Evolutionary conservation across 2,329 filamentous ascomycete genomes (phyloP).

Genomic region (Trichoderma aggressivum): DNA sequence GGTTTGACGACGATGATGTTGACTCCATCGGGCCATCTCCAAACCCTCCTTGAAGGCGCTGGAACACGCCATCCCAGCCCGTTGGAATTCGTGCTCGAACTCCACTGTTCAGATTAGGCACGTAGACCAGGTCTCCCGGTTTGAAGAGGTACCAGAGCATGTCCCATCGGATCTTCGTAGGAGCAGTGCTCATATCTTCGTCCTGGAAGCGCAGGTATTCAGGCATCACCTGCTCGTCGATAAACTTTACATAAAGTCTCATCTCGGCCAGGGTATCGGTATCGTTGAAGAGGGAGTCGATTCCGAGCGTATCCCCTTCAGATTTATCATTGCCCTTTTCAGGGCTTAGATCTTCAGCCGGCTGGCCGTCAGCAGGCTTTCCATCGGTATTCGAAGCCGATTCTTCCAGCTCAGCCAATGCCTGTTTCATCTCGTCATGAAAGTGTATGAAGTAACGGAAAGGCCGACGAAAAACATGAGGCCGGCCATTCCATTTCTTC

Average conservation of each 20-base stretch:
- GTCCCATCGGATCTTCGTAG: conserved; percentile 5
- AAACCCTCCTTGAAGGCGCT: background rate
- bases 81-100: background rate
- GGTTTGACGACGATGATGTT: background rate
- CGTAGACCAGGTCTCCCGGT: background rate
- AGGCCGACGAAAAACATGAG: conserved; percentile 6
- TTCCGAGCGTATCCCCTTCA: background rate
- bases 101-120: conserved; percentile 1
- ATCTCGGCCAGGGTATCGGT: background rate
- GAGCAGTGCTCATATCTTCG: background rate
- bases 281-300: conserved; percentile 4
- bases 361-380: background rate
- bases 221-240: conserved; percentile 9
- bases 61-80: conserved; percentile 8
- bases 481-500: conserved; percentile 14
- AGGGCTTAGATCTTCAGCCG: background rate
- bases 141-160: conserved; percentile 16
- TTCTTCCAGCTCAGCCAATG: background rate
- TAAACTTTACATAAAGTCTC: conserved; percentile 10
- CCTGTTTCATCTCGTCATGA: conserved; percentile 10
- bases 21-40: background rate
- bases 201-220: background rate
- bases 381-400: background rate
- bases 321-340: background rate
- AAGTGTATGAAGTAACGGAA: conserved; percentile 16